Evolutionary conservation across 805 yeast species (phyloP).

Genomic region (Myxozyma mucilagina): DNA sequence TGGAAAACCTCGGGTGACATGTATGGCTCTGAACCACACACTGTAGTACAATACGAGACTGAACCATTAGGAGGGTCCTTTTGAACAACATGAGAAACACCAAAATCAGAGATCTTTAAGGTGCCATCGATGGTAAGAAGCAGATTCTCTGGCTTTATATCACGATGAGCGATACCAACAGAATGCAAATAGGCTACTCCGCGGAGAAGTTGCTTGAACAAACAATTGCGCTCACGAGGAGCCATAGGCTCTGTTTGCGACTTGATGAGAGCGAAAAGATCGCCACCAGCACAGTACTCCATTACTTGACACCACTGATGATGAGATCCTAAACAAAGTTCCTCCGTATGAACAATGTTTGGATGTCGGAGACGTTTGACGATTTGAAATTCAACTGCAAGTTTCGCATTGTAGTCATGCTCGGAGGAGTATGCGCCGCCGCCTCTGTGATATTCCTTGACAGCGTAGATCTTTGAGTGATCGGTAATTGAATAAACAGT

Average conservation of each 20-base stretch:
- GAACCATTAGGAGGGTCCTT: conserved; percentile 47
- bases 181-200: conserved; percentile 88
- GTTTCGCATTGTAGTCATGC: conserved; percentile 59
- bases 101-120: conserved; percentile 84
- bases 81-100: conserved; percentile 67
- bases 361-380: conserved; percentile 74
- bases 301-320: conserved; percentile 46
- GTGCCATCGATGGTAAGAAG: conserved; percentile 70
- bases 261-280: conserved; percentile 74
- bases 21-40: conserved; percentile 85
- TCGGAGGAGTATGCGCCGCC: conserved; percentile 60
- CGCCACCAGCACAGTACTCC: conserved; percentile 88
- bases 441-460: conserved; percentile 75
- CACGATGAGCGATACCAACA: conserved; percentile 88
- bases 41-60: conserved; percentile 68
- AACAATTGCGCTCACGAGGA: conserved; percentile 83
- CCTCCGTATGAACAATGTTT: conserved; percentile 75
- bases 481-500: conserved; percentile 31
- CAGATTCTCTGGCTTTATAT: conserved; percentile 84
- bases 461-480: conserved; percentile 58
- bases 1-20: conserved; percentile 78
- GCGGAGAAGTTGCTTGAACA: conserved; percentile 77
- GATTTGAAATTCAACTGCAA: conserved; percentile 81
- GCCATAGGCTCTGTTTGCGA: conserved; percentile 69
- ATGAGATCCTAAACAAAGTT: conserved; percentile 45